Percentiles rank a stretch among this genome's conserved stretches.
phyloP scores from a whole-genome alignment of 2,329 filamentous ascomycete species.

The Aspergillus melleus region DNA sequence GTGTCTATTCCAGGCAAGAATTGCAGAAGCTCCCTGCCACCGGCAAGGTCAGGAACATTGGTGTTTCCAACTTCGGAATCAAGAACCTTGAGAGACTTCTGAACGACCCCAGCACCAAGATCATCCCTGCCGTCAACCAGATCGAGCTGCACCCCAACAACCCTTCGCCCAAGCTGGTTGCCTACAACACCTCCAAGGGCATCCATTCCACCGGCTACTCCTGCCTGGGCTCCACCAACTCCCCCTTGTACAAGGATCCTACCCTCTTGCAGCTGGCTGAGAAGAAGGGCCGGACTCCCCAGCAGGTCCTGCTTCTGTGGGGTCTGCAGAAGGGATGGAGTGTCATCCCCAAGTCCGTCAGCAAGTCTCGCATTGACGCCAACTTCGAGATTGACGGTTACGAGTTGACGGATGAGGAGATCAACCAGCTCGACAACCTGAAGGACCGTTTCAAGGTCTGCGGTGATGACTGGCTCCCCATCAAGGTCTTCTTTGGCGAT shows the following conservation, averaged over 20 bases:
- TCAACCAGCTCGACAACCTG: conserved; percentile 66
- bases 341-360: conserved; percentile 84
- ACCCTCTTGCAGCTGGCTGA: conserved; percentile 54
- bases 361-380: conserved; percentile 67
- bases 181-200: conserved; percentile 53
- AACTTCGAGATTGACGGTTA: conserved; percentile 78
- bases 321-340: conserved; percentile 77
- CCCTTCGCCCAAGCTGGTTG: conserved; percentile 61
- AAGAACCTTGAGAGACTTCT: conserved; percentile 76
- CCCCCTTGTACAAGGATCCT: conserved; percentile 55
- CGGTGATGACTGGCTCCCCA: conserved; percentile 67
- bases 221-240: conserved; percentile 56
- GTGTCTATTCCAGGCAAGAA: conserved; percentile 54
- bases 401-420: conserved; percentile 70
- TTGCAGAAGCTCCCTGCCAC: conserved; percentile 48
- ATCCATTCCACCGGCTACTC: conserved; percentile 60
- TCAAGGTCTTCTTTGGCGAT: conserved; percentile 81
- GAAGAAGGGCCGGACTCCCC: conserved; percentile 56
- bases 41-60: conserved; percentile 73
- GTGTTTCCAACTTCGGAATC: conserved; percentile 84
- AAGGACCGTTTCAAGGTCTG: conserved; percentile 82
- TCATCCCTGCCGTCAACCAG: conserved; percentile 55
- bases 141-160: conserved; percentile 64
- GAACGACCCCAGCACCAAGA: conserved; percentile 59
- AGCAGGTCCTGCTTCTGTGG: conserved; percentile 65